Evolutionary conservation across 371 early-diverging fungal species (phyloP), one percentile per base, ranked within the genome.

Genomic region (Syncephalastrum monosporum): DNA sequence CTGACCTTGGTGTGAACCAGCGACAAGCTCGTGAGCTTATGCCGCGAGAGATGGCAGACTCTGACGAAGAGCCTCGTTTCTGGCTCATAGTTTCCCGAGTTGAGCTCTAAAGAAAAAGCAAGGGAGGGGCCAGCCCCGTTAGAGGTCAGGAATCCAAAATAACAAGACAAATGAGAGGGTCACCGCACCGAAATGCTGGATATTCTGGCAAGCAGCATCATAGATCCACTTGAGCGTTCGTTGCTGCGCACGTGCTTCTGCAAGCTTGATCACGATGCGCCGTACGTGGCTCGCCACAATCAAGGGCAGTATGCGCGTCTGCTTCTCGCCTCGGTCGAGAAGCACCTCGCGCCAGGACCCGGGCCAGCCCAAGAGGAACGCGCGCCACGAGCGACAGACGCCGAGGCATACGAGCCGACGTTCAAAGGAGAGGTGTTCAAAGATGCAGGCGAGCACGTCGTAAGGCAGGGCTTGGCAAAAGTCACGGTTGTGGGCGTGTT

Each of bases 281-380:
- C 71, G 58, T 2, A 76, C 60, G 49, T 73, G 68, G 14, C 63
- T 55, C 1, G 69, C 71, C 1, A 52, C 52, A 1, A 66, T 64
- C 50, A 68, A 67, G 6, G 50, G 41, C 43, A 76, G 38, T 24
- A 68, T 71, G 3, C 59, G 64, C 42, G 55, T 60, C 21, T 72
- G 50, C 2, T 53, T 38, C 53, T 61, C 16, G 29, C 17, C 12
- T 55, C 23, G 0, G 53, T 61, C 53, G 70, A 72, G 3, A 66
- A 65, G 29, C 38, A 77, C 19, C 23, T 70, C 55, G 8, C 71
- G 64, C 78, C 78, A 77, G 65, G 72, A 70, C 13, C 67, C 71
- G 17, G 69, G 51, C 71, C 73, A 72, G 27, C 47, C 27, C 10
- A 61, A 16, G 3, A 67, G 50, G 51, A 74, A 67, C 0, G 46